Evolutionary conservation across 768 basidiomycete species (phyloP), one percentile per base, ranked within the genome.

Genomic region (Piloderma croceum): DNA sequence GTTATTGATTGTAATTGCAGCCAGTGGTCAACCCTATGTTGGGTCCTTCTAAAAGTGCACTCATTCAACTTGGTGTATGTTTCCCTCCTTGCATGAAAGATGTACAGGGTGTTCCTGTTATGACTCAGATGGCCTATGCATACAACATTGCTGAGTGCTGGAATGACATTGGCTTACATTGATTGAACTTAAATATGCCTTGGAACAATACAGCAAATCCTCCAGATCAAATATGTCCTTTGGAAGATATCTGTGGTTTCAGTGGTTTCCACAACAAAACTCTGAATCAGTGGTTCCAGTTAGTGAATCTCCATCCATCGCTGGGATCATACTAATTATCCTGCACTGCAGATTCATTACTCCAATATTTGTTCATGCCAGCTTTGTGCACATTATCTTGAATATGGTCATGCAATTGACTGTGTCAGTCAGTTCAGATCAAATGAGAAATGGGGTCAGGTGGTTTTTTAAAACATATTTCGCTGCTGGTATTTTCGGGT

Each of bases 401-500:
- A 99, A 99, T 57, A 85, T 97, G 81, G 57, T 93, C 21, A 92
- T 83, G 11, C 93, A 94, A 51, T 58, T 86, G 42, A 77, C 76
- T 0, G 65, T 86, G n/a, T 84, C 83, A n/a, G n/a, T n/a, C n/a
- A 6, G 86, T 83, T 24, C 81, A 91, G 81, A 81, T 94, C 42
- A 90, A 96, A 56, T 70, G 82, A 43, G 90, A 92, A 52, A 91
- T 96, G 87, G 91, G 91, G 7, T 87, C 91, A 0, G 68, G 70
- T 20, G 83, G 84, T 0, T 99, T 96, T 63, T 46, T 90, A 67
- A 96, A 10, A 77, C 89, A 3, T 99, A 97, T 60, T 76, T 92
- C 32, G 74, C 91, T 1, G 85, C 90, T 9, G 94, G 94, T 6
- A 89, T 96, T 24, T 97, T 96, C 57, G 94, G 94, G 74, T 90